phyloP scores from a whole-genome alignment of 345 rosid species.

The Pistacia integerrima region DNA sequence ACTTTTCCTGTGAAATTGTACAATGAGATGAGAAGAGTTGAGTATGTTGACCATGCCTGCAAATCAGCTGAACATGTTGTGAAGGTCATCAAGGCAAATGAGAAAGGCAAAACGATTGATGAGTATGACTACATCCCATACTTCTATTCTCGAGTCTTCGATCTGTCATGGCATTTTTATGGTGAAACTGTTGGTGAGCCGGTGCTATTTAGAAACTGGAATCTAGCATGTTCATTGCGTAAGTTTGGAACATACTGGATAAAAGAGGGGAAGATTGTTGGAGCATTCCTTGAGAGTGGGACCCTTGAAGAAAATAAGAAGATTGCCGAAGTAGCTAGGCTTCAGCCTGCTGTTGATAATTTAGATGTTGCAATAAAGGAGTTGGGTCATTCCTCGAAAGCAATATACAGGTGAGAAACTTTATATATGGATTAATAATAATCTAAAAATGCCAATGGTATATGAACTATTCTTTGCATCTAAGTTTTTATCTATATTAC shows the following conservation, averaged over 20 bases:
- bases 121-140: slow-evolving; percentile 91
- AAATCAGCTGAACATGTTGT: slow-evolving; percentile 99
- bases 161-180: slow-evolving; percentile 98
- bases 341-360: slow-evolving; percentile 60
- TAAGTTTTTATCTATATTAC: no score
- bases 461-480: no score
- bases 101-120: slow-evolving; percentile 64
- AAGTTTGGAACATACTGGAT: slow-evolving; percentile 94
- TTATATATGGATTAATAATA: no score
- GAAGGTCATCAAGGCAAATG: slow-evolving; percentile 84
- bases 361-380: slow-evolving; percentile 57
- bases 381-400: neutral
- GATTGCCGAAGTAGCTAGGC: slow-evolving; percentile 82
- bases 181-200: slow-evolving; percentile 95
- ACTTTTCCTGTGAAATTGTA: slow-evolving; percentile 88
- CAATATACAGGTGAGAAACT: no score
- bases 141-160: slow-evolving; percentile 94
- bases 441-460: no score
- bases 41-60: slow-evolving; percentile 97
- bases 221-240: slow-evolving; percentile 57
- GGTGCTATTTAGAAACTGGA: slow-evolving; percentile 74
- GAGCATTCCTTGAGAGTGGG: slow-evolving; percentile 95
- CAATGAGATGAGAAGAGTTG: slow-evolving; percentile 83
- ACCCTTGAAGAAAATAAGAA: slow-evolving; percentile 85
- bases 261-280: slow-evolving; percentile 81